Percentiles rank a stretch among this genome's conserved stretches.
These are phyloP conservation scores for Patellifolia procumbens DNA, from an alignment of 179 eudicot species.

Conservation along the genomic window DNA sequence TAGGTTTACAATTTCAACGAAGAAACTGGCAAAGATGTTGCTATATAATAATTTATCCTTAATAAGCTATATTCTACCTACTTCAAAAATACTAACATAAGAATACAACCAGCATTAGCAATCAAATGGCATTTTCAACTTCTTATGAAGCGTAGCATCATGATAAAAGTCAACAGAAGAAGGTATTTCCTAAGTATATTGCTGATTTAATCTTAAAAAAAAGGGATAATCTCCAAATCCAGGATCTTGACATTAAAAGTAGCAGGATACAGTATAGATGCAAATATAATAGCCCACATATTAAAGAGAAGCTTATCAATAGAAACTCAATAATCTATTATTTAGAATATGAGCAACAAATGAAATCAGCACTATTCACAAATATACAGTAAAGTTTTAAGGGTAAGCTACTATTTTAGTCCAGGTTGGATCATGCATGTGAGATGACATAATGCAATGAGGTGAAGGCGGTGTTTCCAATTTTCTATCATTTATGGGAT, in stretches of 20 bases:
- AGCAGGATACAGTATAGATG: background rate
- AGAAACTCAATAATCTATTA: conserved; percentile 15
- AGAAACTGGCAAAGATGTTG: conserved; percentile 15
- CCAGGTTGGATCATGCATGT: conserved; percentile 18
- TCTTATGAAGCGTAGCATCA: conserved; percentile 9
- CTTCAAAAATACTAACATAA: conserved; percentile 25
- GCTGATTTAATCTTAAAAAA: background rate
- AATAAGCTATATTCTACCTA: conserved; percentile 15
- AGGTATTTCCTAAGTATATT: background rate
- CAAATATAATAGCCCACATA: background rate
- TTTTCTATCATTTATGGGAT: background rate
- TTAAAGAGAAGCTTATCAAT: background rate
- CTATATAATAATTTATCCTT: background rate
- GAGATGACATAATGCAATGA: conserved; percentile 13
- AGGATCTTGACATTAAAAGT: conserved; percentile 1
- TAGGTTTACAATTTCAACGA: background rate
- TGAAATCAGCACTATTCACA: background rate
- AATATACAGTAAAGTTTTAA: background rate
- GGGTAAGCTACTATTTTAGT: conserved; percentile 8
- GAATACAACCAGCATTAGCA: conserved; percentile 18
- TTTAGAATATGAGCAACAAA: conserved; percentile 11
- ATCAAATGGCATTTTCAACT: conserved; percentile 9
- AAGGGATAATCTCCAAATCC: background rate
- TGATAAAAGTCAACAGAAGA: background rate
- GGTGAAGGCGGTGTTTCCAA: conserved; percentile 1